Evolutionary conservation across 768 basidiomycete species (phyloP).

Genomic region (Mycena rosella): DNA sequence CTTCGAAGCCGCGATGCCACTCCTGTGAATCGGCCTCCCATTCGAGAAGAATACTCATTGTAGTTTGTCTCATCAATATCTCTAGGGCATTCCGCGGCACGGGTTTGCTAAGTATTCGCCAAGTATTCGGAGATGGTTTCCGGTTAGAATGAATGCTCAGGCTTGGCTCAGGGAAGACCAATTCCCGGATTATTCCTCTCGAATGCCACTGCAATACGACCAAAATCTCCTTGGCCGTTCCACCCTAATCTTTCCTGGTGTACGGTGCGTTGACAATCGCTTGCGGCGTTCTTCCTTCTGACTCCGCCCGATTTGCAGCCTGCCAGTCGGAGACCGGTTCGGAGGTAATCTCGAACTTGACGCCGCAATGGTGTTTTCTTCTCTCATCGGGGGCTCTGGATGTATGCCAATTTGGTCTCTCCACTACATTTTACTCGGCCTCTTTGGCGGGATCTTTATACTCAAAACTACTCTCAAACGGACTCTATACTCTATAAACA

Average conservation of each 20-base stretch:
- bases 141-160: slow-evolving; percentile 1
- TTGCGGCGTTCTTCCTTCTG: slow-evolving; percentile 2
- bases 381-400: slow-evolving; percentile 6
- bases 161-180: slow-evolving; percentile 2
- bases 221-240: slow-evolving; percentile 2
- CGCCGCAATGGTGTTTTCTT: slow-evolving; percentile 3
- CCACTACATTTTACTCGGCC: slow-evolving; percentile 7
- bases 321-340: slow-evolving; percentile 6
- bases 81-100: slow-evolving; percentile 1
- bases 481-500: slow-evolving; percentile 5
- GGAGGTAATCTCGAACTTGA: slow-evolving; percentile 4
- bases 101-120: neutral
- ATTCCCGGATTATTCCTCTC: slow-evolving; percentile 3
- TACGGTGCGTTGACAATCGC: slow-evolving; percentile 1
- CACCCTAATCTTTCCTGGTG: slow-evolving; percentile 10
- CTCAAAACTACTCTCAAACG: slow-evolving; percentile 6
- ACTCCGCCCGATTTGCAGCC: slow-evolving; percentile 3
- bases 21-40: slow-evolving; percentile 13
- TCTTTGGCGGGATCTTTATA: slow-evolving; percentile 8
- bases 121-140: slow-evolving; percentile 4
- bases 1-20: slow-evolving; percentile 8
- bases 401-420: slow-evolving; percentile 2
- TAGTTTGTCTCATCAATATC: slow-evolving; percentile 6
- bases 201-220: slow-evolving; percentile 1
- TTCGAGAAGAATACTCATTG: slow-evolving; percentile 10